A percentile compares a stretch with the other conserved stretches of the same genome.
These are phyloP conservation scores for Chlamydomonas sphaeroides DNA, from an alignment of 139 green algal genomes.

Conservation along the genomic window DNA sequence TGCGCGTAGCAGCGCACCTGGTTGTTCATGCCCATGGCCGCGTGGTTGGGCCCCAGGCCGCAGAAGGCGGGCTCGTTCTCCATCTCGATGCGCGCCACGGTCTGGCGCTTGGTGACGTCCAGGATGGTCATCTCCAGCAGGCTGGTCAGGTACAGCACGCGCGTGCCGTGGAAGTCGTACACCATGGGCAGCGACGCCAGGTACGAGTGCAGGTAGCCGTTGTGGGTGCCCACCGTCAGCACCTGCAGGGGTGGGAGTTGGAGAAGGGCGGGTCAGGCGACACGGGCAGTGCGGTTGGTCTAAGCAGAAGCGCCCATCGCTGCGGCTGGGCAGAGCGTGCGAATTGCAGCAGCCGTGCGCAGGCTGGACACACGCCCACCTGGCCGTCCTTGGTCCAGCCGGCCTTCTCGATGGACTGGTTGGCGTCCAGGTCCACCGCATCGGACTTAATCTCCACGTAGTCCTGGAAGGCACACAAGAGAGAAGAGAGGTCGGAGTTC, in stretches of 20 bases:
- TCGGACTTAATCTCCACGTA: constrained; percentile 65
- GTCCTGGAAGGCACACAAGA: no score
- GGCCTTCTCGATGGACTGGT: constrained; percentile 53
- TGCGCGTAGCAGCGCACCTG: no score
- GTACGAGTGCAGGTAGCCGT: constrained; percentile 64
- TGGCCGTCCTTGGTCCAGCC: constrained; percentile 73
- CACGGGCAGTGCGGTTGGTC: no score
- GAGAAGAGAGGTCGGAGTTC: no score
- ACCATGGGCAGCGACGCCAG: constrained; percentile 75
- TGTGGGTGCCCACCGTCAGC: constrained; percentile 68
- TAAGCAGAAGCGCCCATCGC: no score
- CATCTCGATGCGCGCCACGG: constrained; percentile 57
- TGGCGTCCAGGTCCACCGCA: constrained; percentile 64
- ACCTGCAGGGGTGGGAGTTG: constrained; percentile 29
- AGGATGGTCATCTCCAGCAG: constrained; percentile 75
- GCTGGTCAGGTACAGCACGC: constrained; percentile 70
- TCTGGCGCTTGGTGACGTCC: constrained; percentile 52
- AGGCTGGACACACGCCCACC: constrained; percentile 41
- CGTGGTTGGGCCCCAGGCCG: constrained; percentile 70
- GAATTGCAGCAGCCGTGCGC: no score
- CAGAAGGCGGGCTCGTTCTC: constrained; percentile 76
- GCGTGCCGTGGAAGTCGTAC: constrained; percentile 53
- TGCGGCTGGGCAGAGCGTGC: no score
- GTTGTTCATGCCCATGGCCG: constrained; percentile 81
- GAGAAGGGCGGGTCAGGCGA: no score